Base-by-base conservation (phyloP, 352 stramenopile species). In the Pythium brassicae region DNA sequence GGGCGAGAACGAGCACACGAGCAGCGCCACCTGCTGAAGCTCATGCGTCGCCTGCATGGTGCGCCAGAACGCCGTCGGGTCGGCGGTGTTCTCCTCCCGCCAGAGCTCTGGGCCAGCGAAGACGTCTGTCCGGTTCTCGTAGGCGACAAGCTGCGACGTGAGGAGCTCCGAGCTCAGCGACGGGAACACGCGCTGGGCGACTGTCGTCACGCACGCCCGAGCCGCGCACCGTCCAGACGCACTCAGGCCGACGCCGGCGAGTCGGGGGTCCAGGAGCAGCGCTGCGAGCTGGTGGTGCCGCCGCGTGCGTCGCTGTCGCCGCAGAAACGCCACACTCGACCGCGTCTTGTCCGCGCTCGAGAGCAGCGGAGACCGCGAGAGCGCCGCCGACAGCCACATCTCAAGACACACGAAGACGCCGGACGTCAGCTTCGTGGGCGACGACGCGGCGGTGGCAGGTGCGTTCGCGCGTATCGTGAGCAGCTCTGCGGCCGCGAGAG, bases 241-340 rank as follows among this genome's bases (percentile, higher is more conserved):
- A 34, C 40, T 62, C 11, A 66, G 43, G 6, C 59, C 59, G 17
- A 49, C 29, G n/a, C 59, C 59, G 11, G 25, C 37, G 26, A 54
- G 19, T 40, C 59, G 59, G 11, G 59, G 59, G 26, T 66, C 54
- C 39, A 66, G 50, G 17, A 66, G 39, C 47, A 66, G 19, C 12
- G 17, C 42, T 11, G 53, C 59, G 29, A 66, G 23, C 26, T 66
- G 53, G 35, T 62, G 59, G 22, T 53, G 46, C 45, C 50, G 34
- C 9, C 54, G 29, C 22, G 27, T 46, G 27, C 17, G 14, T 20
- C 34, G 46, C 12, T 20, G 46, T 2, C 42, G 47, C 22, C 39
- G 50, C 39, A 57, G 8, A 22, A 62, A 62, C 40, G 19, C 22
- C 15, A 15, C 8, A 17, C 23, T 39, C 59, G 53, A 62, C 15